A percentile compares a stretch with the other conserved stretches of the same genome.
phyloP scores from a whole-genome alignment of 768 basidiomycete species.

The Tricholoma bakamatsutake region DNA sequence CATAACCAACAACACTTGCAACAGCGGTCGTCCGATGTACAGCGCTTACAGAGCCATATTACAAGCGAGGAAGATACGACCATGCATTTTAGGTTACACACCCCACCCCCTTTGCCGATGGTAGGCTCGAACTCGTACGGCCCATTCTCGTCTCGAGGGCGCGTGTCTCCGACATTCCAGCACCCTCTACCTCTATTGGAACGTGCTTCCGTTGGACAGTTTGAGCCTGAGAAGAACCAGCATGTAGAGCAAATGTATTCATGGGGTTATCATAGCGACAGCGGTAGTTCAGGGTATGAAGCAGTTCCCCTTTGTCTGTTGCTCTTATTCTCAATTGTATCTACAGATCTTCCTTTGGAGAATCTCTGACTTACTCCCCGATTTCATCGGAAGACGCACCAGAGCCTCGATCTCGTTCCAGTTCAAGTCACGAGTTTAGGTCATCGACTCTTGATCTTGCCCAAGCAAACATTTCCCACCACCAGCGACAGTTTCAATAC shows the following conservation, averaged over 20 bases:
- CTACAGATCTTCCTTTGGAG: constrained; percentile 10
- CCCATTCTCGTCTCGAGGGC: constrained; percentile 8
- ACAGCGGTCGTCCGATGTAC: constrained; percentile 15
- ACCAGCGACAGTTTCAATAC: not conserved
- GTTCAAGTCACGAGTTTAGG: constrained; percentile 4
- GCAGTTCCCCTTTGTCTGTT: not conserved
- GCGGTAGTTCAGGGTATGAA: constrained; percentile 18
- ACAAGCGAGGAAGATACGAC: constrained; percentile 4
- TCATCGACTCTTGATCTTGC: not conserved
- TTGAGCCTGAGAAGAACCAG: constrained; percentile 4
- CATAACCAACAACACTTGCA: constrained; percentile 3
- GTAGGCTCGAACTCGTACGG: constrained; percentile 6
- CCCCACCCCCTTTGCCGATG: constrained; percentile 3
- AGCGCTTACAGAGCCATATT: constrained; percentile 22
- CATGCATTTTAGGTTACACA: constrained; percentile 1
- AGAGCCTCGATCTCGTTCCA: constrained; percentile 10
- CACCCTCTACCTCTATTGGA: not conserved
- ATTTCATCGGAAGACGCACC: constrained; percentile 17
- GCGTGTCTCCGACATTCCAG: constrained; percentile 8
- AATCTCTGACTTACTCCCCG: constrained; percentile 16
- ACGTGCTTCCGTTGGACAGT: not conserved
- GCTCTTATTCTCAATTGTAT: not conserved
- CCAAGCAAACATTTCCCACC: not conserved
- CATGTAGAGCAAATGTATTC: constrained; percentile 8
- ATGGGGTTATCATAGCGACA: constrained; percentile 19